Evolutionary conservation across 2,329 filamentous ascomycete species (phyloP).

Genomic region (Pestalotiopsis sp.): DNA sequence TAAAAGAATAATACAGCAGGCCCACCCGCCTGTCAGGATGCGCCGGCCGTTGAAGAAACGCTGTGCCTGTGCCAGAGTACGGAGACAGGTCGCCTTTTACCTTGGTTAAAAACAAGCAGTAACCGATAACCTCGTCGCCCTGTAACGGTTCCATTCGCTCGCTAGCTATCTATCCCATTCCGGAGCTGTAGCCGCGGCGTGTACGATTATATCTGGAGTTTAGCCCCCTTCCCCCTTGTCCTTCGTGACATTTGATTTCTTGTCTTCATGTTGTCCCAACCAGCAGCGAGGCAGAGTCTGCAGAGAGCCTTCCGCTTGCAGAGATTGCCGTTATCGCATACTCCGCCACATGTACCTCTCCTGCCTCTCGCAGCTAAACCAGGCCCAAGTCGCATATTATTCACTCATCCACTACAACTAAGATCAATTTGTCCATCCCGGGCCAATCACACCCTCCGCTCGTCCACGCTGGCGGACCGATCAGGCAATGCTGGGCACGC

Average conservation of each 20-base stretch:
- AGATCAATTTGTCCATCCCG: constrained; percentile 7
- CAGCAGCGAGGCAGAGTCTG: constrained; percentile 9
- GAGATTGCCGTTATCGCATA: constrained; percentile 3
- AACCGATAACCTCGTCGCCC: background rate
- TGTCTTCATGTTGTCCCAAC: constrained; percentile 8
- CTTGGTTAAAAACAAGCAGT: constrained; percentile 7
- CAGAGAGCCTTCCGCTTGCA: constrained; percentile 12
- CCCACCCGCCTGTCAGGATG: background rate
- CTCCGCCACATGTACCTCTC: constrained; percentile 11
- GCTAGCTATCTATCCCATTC: background rate
- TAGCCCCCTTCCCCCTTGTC: background rate
- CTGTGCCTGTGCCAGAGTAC: background rate
- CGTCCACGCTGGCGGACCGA: constrained; percentile 10
- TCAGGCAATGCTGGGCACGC: constrained; percentile 1
- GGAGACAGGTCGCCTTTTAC: background rate
- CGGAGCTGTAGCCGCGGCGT: background rate
- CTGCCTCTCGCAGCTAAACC: constrained; percentile 10
- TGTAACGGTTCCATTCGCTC: background rate
- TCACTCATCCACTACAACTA: constrained; percentile 2
- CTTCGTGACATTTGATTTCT: constrained; percentile 1
- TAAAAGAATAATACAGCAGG: background rate
- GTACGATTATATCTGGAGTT: constrained; percentile 9
- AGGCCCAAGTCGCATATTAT: background rate
- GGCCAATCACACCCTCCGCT: constrained; percentile 13
- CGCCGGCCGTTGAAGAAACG: background rate